Base-by-base conservation (phyloP, 306 rosid species). In the Cicer arietinum region DNA sequence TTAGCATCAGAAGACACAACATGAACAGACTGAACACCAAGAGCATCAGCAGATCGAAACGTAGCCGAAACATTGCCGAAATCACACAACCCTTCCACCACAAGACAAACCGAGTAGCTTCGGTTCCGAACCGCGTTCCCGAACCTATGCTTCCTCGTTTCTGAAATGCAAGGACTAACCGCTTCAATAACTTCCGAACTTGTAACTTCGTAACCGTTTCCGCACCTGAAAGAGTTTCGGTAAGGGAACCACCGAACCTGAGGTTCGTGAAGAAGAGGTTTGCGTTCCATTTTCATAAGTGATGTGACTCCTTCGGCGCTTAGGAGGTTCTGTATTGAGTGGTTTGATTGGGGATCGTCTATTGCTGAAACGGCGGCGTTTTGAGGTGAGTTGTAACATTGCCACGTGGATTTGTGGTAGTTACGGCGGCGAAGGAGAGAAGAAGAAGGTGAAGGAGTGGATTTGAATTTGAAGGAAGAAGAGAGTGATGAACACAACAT, bases 41-140 rank as follows among this genome's bases (percentile, higher is more conserved):
- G 96, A 2, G 97, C 98, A 37, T 94, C 98, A 2, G 98, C 98
- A 1, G 98, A 94, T 7, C 97, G 92, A 71, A 91, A 81, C 10
- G 89, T 74, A 0, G 97, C 98, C 1, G 97, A 94, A 14, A 91
- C 97, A 7, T 94, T 94, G 10, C 97, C 96, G 47, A 90, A 87
- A 77, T 94, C 98, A 37, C 80, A 79, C n/a, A 91, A 80, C 10
- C 98, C 98, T 71, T 94, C 98, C 0, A 94, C 94, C 40, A 94
- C 98, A 54, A 94, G 81, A 66, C 97, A 94, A 56, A 91, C 89
- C 0, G 94, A 87, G 72, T 94, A 94, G 94, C 89, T 94, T 65
- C 98, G 77, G 30, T 89, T 83, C 59, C 40, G 61, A 6, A 80
- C 96, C 48, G 84, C 98, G 16, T 75, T 84, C 83, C 85, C 82